Conservation (phyloP, 495 filamentous ascomycete species). For the Schizothecium vesticola region DNA sequence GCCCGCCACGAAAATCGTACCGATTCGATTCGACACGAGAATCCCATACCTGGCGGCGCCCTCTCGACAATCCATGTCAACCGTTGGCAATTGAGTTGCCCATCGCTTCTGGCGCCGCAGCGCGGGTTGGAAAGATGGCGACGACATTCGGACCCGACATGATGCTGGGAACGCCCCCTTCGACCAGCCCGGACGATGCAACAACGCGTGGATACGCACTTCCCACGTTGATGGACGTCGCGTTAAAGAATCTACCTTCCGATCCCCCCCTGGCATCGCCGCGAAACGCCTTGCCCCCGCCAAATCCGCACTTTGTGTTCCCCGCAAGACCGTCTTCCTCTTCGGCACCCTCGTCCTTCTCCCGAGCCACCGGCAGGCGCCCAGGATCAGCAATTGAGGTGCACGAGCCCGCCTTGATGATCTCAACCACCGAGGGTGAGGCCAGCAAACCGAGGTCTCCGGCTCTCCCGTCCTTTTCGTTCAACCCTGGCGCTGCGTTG, state of each 20-base stretch:
- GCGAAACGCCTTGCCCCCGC: constrained; percentile 46
- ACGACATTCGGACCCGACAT: constrained; percentile 33
- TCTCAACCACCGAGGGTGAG: constrained; percentile 14
- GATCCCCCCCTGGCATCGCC: constrained; percentile 28
- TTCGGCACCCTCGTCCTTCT: constrained; percentile 43
- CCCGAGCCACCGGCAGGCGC: constrained; percentile 40
- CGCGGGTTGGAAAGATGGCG: constrained; percentile 46
- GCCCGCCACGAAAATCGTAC: constrained; percentile 1
- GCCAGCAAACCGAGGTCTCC: constrained; percentile 30
- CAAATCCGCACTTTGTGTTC: constrained; percentile 70
- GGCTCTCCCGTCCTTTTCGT: constrained; percentile 58
- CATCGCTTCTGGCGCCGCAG: constrained; percentile 40
- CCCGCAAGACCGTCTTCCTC: constrained; percentile 46
- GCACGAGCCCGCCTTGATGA: constrained; percentile 15
- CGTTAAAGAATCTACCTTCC: constrained; percentile 9
- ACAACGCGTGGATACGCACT: constrained; percentile 14
- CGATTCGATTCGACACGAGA: neutral
- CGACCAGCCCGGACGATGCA: constrained; percentile 22
- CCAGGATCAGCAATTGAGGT: constrained; percentile 45
- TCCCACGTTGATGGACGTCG: constrained; percentile 15
- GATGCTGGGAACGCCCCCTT: constrained; percentile 28
- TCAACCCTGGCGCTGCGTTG: constrained; percentile 51
- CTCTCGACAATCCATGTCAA: constrained; percentile 35
- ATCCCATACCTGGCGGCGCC: neutral
- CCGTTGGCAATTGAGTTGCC: constrained; percentile 30